These are phyloP conservation scores for Tuctoria greenei DNA, from an alignment of 176 grass and related monocot genomes.

Conservation along the genomic window DNA sequence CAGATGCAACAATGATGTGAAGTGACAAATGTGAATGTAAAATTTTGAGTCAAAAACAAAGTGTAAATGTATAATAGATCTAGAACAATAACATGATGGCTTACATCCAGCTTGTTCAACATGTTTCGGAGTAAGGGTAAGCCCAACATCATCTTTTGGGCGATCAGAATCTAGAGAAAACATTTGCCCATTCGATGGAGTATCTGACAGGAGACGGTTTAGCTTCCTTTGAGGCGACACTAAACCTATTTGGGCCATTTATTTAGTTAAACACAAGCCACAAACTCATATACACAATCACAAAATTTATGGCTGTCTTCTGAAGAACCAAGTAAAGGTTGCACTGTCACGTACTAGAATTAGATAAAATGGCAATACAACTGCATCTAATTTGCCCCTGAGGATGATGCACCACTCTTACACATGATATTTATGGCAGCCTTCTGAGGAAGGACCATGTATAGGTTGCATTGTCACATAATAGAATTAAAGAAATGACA, in stretches of 20 bases:
- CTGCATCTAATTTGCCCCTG: neutral
- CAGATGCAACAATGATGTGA: slow-evolving; percentile 4
- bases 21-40: neutral
- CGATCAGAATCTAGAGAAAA: slow-evolving; percentile 55
- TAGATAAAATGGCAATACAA: slow-evolving; percentile 9
- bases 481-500: slow-evolving; percentile 1
- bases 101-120: slow-evolving; percentile 83
- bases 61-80: slow-evolving; percentile 1
- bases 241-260: slow-evolving; percentile 43
- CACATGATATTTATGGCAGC: neutral
- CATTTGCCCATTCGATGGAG: slow-evolving; percentile 45
- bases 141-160: slow-evolving; percentile 68
- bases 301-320: slow-evolving; percentile 8
- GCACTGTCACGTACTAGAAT: neutral
- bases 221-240: slow-evolving; percentile 61
- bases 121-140: slow-evolving; percentile 72
- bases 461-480: slow-evolving; percentile 14
- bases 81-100: slow-evolving; percentile 30
- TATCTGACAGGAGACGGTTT: slow-evolving; percentile 50
- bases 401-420: neutral
- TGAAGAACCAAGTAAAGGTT: slow-evolving; percentile 1
- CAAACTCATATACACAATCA: neutral
- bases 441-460: slow-evolving; percentile 7
- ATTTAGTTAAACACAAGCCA: slow-evolving; percentile 2
- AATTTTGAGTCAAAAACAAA: neutral